These are phyloP conservation scores for Hypoxylon lienhwacheense DNA, from an alignment of 495 filamentous ascomycete genomes.

Conservation along the genomic window DNA sequence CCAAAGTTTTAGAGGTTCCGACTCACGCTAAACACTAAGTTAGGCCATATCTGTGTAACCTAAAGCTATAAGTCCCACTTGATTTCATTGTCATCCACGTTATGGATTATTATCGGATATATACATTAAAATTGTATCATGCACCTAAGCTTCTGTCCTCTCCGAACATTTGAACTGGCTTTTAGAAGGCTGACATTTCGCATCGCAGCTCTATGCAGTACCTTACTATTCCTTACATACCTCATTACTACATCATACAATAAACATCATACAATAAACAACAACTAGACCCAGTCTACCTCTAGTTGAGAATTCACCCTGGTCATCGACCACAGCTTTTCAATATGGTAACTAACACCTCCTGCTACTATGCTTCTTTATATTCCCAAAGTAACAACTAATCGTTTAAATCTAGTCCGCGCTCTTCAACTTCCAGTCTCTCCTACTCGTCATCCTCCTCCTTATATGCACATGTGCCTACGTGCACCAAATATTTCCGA, in stretches of 20 bases:
- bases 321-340: not conserved
- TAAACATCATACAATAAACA: not conserved
- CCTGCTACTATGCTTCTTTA: not conserved
- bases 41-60: not conserved
- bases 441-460: slow-evolving; percentile 89
- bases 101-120: slow-evolving; percentile 17
- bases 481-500: slow-evolving; percentile 85
- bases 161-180: slow-evolving; percentile 24
- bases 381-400: slow-evolving; percentile 25
- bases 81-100: slow-evolving; percentile 3
- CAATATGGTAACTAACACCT: slow-evolving; percentile 19
- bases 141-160: slow-evolving; percentile 6
- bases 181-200: slow-evolving; percentile 14
- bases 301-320: not conserved
- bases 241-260: not conserved
- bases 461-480: slow-evolving; percentile 95
- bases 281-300: not conserved
- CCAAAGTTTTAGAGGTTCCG: too few relatives aligned
- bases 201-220: not conserved
- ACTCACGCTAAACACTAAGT: slow-evolving; percentile 15
- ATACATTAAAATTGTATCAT: too few relatives aligned
- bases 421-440: slow-evolving; percentile 96
- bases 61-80: not conserved
- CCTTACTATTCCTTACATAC: too few relatives aligned
- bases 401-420: slow-evolving; percentile 65